These are phyloP conservation scores for Corymbia citriodora DNA, from an alignment of 441 rosid genomes.

Conservation along the genomic window DNA sequence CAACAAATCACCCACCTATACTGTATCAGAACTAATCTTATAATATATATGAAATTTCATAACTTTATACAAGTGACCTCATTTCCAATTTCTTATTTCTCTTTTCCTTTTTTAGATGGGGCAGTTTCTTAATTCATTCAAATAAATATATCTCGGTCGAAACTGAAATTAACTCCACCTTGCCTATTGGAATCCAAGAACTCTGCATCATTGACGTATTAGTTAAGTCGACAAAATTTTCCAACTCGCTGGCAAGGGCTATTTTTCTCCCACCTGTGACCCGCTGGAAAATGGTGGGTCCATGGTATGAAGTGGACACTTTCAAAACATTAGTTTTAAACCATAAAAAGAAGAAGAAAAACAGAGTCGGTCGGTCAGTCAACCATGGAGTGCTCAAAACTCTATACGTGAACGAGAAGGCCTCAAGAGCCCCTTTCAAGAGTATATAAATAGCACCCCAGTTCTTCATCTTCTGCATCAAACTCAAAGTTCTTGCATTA, in stretches of 20 bases:
- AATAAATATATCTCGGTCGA: neutral
- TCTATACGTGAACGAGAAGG: neutral
- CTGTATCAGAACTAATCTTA: neutral
- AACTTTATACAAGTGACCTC: neutral
- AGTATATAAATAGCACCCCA: neutral
- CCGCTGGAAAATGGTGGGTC: neutral
- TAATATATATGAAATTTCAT: neutral
- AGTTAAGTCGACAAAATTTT: neutral
- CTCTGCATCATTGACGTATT: neutral
- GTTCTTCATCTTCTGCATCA: neutral
- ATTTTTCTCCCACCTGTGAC: neutral
- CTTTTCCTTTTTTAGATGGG: neutral
- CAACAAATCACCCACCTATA: neutral
- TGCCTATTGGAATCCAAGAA: neutral
- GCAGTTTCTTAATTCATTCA: neutral
- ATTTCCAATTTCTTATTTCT: neutral
- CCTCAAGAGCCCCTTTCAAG: neutral
- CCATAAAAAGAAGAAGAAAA: neutral
- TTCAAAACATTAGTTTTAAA: neutral
- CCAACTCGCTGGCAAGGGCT: neutral
- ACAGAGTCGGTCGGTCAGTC: neutral
- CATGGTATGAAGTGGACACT: neutral
- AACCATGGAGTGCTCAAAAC: neutral
- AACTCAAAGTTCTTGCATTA: neutral
- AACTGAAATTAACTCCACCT: neutral